These are phyloP conservation scores for Pharus latifolius DNA, from an alignment of 176 grass and related monocot genomes.

Conservation along the genomic window DNA sequence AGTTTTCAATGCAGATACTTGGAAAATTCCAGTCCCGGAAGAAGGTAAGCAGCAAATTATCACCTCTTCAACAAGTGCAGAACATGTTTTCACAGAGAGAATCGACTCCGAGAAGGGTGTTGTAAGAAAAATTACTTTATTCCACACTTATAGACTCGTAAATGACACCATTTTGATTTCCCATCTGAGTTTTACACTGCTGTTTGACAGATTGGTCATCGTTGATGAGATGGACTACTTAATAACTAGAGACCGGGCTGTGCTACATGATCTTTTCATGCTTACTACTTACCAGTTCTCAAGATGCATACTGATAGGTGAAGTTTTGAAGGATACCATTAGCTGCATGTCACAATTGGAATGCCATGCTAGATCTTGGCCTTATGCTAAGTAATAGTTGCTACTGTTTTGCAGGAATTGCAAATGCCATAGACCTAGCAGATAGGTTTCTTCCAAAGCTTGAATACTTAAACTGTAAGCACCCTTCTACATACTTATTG, in stretches of 20 bases:
- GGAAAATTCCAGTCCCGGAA: conserved; percentile 33
- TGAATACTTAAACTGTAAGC: conserved; percentile 87
- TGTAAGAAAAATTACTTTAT: conserved; percentile 39
- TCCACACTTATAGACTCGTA: not conserved
- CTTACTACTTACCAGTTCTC: conserved; percentile 75
- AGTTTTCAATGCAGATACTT: conserved; percentile 63
- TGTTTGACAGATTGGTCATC: conserved; percentile 57
- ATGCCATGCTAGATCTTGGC: too few species aligned
- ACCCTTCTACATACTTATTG: not conserved
- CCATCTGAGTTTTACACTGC: conserved; percentile 11
- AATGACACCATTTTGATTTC: conserved; percentile 8
- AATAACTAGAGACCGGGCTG: conserved; percentile 72
- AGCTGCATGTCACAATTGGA: too few species aligned
- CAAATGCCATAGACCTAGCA: conserved; percentile 92
- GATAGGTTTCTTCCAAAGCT: conserved; percentile 93
- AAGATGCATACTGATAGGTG: conserved; percentile 86
- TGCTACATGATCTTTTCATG: conserved; percentile 98
- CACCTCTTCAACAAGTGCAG: conserved; percentile 67
- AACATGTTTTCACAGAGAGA: conserved; percentile 51
- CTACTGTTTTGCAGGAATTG: conserved; percentile 53
- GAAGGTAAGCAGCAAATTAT: conserved; percentile 32
- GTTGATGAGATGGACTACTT: conserved; percentile 97
- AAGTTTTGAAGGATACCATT: not conserved
- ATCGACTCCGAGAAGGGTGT: conserved; percentile 55
- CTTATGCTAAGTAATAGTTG: conserved; percentile 10